phyloP scores from a whole-genome alignment of 1,139 yeast genomes.

The Saccharomyces hybrid region DNA sequence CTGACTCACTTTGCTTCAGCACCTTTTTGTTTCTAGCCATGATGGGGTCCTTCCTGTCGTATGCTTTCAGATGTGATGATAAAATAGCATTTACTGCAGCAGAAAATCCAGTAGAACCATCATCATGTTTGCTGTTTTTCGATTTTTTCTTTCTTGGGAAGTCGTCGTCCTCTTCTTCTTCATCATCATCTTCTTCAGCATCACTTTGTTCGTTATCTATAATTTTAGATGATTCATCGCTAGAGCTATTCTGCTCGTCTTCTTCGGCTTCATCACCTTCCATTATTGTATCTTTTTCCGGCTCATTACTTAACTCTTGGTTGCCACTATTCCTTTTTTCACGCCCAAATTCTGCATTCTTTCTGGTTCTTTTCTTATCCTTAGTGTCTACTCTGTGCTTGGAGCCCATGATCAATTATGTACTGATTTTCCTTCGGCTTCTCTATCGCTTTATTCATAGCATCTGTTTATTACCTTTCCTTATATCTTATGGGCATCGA shows the following conservation, averaged over 20 bases:
- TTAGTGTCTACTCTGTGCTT: not conserved
- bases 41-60: slow-evolving; percentile 83
- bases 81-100: slow-evolving; percentile 78
- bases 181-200: slow-evolving; percentile 30
- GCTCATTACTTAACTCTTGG: not conserved
- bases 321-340: not conserved
- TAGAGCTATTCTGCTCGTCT: slow-evolving; percentile 8
- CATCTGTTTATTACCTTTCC: not conserved
- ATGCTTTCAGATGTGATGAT: slow-evolving; percentile 79
- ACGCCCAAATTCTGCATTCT: not conserved
- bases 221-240: slow-evolving; percentile 9
- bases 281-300: slow-evolving; percentile 4
- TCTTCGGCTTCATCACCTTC: slow-evolving; percentile 13
- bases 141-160: slow-evolving; percentile 45
- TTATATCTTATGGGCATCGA: slow-evolving; percentile 3
- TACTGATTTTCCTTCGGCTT: not conserved
- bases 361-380: not conserved
- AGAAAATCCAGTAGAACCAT: slow-evolving; percentile 70
- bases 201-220: slow-evolving; percentile 19
- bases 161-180: slow-evolving; percentile 35
- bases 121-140: slow-evolving; percentile 49
- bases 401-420: not conserved
- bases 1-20: slow-evolving; percentile 67
- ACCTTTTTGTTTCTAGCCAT: slow-evolving; percentile 67
- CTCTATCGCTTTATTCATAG: not conserved